Conservation (phyloP, 1,284 basidiomycete genomes). For the Wolfiporia cocos region DNA sequence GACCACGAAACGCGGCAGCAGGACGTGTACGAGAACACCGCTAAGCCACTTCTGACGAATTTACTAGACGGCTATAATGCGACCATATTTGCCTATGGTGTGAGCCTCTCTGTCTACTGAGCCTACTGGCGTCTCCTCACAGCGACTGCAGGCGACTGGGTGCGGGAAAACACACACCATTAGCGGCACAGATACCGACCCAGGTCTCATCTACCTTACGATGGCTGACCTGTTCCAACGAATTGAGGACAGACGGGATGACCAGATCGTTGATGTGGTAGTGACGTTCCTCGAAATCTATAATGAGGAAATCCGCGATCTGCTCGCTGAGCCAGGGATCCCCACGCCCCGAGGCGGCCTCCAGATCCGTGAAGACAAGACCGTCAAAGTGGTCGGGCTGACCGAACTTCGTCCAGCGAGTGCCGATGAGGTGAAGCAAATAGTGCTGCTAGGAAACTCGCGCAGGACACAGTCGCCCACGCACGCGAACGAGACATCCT, state of each 20-base stretch:
- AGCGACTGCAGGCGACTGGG: constrained; percentile 76
- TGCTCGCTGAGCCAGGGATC: constrained; percentile 72
- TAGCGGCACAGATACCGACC: constrained; percentile 81
- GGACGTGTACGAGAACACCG: constrained; percentile 82
- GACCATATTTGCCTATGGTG: constrained; percentile 96
- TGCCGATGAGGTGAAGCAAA: constrained; percentile 89
- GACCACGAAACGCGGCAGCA: constrained; percentile 73
- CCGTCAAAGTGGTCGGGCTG: constrained; percentile 84
- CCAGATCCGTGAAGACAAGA: constrained; percentile 88
- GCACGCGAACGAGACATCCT: constrained; percentile 91
- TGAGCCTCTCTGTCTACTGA: constrained; percentile 38
- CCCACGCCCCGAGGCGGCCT: constrained; percentile 74
- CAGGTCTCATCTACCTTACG: constrained; percentile 92
- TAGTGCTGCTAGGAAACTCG: constrained; percentile 83
- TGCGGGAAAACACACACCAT: constrained; percentile 99
- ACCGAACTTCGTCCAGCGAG: constrained; percentile 73
- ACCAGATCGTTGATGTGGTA: constrained; percentile 79
- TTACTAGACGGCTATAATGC: constrained; percentile 94
- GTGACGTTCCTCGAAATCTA: constrained; percentile 97
- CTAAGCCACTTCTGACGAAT: constrained; percentile 77
- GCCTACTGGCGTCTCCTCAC: background rate
- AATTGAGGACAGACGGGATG: constrained; percentile 79
- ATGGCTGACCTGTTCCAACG: constrained; percentile 93
- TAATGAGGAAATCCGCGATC: constrained; percentile 97
- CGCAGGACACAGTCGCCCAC: constrained; percentile 90